These are phyloP conservation scores for Termitomyces sp. DNA, from an alignment of 768 basidiomycete species.

Conservation along the genomic window DNA sequence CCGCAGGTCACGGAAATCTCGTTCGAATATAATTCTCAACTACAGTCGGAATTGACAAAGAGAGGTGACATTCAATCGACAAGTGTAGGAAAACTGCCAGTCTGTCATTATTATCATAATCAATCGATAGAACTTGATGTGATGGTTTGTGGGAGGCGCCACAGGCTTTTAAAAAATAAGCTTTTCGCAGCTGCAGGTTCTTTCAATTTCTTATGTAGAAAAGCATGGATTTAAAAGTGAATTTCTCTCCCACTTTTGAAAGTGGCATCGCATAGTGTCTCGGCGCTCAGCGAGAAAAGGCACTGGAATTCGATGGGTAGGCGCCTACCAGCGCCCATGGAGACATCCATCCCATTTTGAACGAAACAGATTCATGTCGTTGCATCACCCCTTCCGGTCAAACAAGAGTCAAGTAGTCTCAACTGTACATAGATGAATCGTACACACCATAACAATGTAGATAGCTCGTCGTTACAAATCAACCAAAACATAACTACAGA, in stretches of 20 bases:
- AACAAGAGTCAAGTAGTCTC: background rate
- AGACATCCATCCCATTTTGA: background rate
- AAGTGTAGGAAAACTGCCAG: background rate
- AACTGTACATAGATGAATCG: background rate
- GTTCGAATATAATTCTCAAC: background rate
- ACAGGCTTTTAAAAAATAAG: background rate
- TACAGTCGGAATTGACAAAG: background rate
- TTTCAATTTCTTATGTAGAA: background rate
- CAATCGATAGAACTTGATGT: background rate
- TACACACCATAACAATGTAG: background rate
- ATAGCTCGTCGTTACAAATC: background rate
- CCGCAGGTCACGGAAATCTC: constrained; percentile 1
- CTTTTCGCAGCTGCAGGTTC: background rate
- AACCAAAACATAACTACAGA: background rate
- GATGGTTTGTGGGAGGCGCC: background rate
- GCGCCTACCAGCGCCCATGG: background rate
- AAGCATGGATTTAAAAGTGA: background rate
- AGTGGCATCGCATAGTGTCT: background rate
- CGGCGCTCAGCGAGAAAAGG: background rate
- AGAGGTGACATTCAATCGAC: background rate
- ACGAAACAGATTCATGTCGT: background rate
- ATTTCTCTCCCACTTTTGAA: background rate
- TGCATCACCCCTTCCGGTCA: background rate
- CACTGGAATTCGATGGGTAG: background rate
- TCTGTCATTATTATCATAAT: background rate